phyloP scores from a whole-genome alignment of 2,329 filamentous ascomycete genomes.

The Periconia sp. region DNA sequence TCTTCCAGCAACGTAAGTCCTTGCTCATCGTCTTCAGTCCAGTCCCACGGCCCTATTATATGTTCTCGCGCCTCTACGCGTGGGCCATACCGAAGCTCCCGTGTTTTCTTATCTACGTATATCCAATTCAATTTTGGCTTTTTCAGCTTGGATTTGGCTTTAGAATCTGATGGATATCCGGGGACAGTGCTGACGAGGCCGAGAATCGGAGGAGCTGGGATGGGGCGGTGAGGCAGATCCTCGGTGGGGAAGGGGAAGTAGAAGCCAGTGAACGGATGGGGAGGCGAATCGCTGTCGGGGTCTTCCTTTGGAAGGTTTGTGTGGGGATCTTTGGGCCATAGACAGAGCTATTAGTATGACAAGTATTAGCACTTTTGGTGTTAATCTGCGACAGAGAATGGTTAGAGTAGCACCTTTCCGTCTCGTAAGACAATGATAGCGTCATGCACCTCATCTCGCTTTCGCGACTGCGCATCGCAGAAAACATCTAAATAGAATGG shows the following conservation, averaged over 20 bases:
- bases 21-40: conserved; percentile 68
- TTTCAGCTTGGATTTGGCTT: conserved; percentile 8
- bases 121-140: conserved; percentile 71
- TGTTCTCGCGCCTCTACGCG: conserved; percentile 75
- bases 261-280: conserved; percentile 58
- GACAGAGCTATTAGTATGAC: conserved; percentile 39
- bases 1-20: conserved; percentile 61
- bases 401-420: conserved; percentile 52
- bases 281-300: conserved; percentile 28
- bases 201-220: conserved; percentile 46
- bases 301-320: conserved; percentile 32
- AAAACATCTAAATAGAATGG: conserved; percentile 59
- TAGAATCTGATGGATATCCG: conserved; percentile 43
- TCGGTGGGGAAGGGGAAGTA: conserved; percentile 56
- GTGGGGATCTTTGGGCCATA: conserved; percentile 45
- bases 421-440: conserved; percentile 53
- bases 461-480: conserved; percentile 47
- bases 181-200: conserved; percentile 59
- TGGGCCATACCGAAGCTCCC: conserved; percentile 68
- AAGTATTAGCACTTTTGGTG: conserved; percentile 4
- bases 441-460: conserved; percentile 49
- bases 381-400: not conserved
- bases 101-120: conserved; percentile 65
- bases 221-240: conserved; percentile 43
- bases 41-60: conserved; percentile 81